Percentiles rank a stretch among this genome's conserved stretches.
Conservation (phyloP, 345 rosid species). For the Citrus mangshanensis region DNA sequence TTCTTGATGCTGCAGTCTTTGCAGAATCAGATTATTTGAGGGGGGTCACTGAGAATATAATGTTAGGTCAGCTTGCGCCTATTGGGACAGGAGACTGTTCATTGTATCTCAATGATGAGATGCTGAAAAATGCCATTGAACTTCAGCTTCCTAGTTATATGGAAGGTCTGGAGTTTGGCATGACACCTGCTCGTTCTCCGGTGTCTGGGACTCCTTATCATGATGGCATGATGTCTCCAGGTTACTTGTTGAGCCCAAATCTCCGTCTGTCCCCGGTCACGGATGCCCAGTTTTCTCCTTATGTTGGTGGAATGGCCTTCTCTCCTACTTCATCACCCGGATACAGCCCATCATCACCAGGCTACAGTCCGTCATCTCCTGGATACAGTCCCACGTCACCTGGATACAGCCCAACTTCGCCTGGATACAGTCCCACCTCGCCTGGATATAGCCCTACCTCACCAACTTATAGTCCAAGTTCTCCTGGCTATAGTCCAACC, state of each 20-base stretch:
- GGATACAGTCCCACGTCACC: slow-evolving; percentile 74
- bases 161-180: slow-evolving; percentile 85
- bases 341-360: slow-evolving; percentile 78
- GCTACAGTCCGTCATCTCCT: slow-evolving; percentile 67
- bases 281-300: slow-evolving; percentile 85
- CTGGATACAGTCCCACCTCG: slow-evolving; percentile 79
- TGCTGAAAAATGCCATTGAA: slow-evolving; percentile 97
- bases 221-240: slow-evolving; percentile 96
- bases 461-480: slow-evolving; percentile 84
- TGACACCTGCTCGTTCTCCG: slow-evolving; percentile 93
- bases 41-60: slow-evolving; percentile 96
- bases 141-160: slow-evolving; percentile 97
- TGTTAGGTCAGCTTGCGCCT: slow-evolving; percentile 98
- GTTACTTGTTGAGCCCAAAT: slow-evolving; percentile 74
- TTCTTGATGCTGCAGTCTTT: slow-evolving; percentile 95
- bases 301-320: slow-evolving; percentile 83
- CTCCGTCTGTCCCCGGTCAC: slow-evolving; percentile 74
- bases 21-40: slow-evolving; percentile 81
- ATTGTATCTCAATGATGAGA: slow-evolving; percentile 87
- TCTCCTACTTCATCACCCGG: slow-evolving; percentile 88
- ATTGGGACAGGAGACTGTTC: slow-evolving; percentile 92
- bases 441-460: slow-evolving; percentile 93
- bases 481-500: slow-evolving; percentile 87
- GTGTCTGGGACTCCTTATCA: slow-evolving; percentile 91
- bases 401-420: slow-evolving; percentile 81